Conservation (phyloP, 257 asterid species). For the Solanum pennellii region DNA sequence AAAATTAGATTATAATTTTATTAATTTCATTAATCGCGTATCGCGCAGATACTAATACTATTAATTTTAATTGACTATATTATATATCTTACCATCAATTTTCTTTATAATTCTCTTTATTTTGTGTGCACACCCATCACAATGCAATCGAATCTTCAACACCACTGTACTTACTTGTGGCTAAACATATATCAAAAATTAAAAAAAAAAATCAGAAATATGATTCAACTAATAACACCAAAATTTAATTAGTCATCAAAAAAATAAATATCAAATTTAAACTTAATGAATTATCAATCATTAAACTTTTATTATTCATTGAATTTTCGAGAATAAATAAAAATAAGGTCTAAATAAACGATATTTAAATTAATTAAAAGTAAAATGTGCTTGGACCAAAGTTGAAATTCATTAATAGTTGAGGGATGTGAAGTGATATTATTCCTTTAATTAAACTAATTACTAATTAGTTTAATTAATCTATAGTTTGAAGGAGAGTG, state of each 20-base stretch:
- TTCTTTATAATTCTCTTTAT: conserved; percentile 57
- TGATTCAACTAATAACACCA: background rate
- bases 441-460: too few relatives aligned
- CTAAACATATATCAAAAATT: conserved; percentile 12
- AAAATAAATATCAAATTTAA: background rate
- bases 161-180: conserved; percentile 41
- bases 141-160: conserved; percentile 69
- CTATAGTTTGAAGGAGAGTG: background rate
- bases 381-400: background rate
- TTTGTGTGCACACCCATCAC: conserved; percentile 84
- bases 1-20: too few relatives aligned
- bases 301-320: background rate
- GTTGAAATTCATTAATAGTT: background rate
- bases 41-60: background rate
- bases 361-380: too few relatives aligned
- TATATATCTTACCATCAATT: conserved; percentile 43
- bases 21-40: background rate
- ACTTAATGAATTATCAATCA: background rate
- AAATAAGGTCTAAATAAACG: too few relatives aligned
- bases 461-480: background rate
- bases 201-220: background rate
- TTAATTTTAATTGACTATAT: background rate
- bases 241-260: background rate
- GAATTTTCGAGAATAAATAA: background rate
- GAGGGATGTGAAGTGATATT: background rate